phyloP scores from a whole-genome alignment of 2,329 filamentous ascomycete genomes.

The Beauveria caledonica region DNA sequence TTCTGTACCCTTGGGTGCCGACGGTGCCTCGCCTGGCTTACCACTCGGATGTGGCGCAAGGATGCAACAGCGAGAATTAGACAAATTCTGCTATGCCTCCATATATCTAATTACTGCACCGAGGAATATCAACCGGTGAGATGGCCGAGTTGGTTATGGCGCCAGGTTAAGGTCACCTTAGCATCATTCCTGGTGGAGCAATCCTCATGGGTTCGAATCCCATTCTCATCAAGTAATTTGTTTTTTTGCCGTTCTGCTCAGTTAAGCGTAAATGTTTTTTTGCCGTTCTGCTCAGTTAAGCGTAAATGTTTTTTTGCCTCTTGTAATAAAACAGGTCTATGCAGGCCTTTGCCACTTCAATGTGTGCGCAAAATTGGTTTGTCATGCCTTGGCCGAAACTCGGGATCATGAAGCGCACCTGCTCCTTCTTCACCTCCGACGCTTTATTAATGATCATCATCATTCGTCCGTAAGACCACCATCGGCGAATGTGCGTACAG shows the following conservation, averaged over 20 bases:
- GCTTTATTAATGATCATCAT: no score
- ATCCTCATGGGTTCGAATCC: slow-evolving; percentile 12
- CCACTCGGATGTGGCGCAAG: no score
- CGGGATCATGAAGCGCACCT: no score
- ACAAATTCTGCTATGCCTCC: neutral
- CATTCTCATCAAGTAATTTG: slow-evolving; percentile 3
- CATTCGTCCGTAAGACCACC: no score
- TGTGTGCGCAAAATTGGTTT: no score
- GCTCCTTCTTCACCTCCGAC: no score
- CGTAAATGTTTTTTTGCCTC: neutral
- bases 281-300: neutral
- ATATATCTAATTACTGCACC: neutral
- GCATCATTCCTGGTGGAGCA: slow-evolving; percentile 10
- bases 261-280: neutral
- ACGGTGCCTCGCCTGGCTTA: no score
- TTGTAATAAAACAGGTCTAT: neutral
- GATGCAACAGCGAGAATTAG: no score
- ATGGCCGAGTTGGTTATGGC: slow-evolving; percentile 12
- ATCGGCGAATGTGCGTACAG: no score
- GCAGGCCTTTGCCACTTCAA: no score
- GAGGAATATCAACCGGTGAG: neutral
- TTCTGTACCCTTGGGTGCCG: no score
- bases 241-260: neutral
- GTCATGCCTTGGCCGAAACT: no score
- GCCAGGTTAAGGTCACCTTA: slow-evolving; percentile 11